phyloP scores from a whole-genome alignment of 2,329 filamentous ascomycete genomes.

The Fusarium keratoplasticum region DNA sequence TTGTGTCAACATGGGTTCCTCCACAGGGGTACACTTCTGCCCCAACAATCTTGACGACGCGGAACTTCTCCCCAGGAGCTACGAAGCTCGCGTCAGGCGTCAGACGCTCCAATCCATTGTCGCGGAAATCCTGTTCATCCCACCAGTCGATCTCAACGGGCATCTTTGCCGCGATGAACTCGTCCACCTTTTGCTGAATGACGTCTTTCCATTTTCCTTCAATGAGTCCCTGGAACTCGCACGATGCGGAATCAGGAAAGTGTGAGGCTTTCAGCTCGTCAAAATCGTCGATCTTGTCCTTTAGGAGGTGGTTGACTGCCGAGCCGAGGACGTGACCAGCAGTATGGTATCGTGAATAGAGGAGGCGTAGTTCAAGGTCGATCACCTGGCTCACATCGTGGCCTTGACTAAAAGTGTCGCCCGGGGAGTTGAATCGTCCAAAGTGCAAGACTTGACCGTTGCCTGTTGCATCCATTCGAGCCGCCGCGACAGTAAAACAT shows the following conservation, averaged over 20 bases:
- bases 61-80: constrained; percentile 61
- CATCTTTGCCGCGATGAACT: constrained; percentile 66
- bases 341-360: constrained; percentile 78
- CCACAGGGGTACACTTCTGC: constrained; percentile 80
- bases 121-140: constrained; percentile 70
- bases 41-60: constrained; percentile 77
- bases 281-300: constrained; percentile 63
- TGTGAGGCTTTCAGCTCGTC: constrained; percentile 79
- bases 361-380: constrained; percentile 67
- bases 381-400: constrained; percentile 66
- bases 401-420: constrained; percentile 52
- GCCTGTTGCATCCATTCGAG: constrained; percentile 64
- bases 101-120: constrained; percentile 65
- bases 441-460: constrained; percentile 73
- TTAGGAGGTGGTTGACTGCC: constrained; percentile 71
- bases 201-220: constrained; percentile 70
- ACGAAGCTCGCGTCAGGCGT: constrained; percentile 59
- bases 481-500: constrained; percentile 65
- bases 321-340: constrained; percentile 79
- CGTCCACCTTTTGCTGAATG: constrained; percentile 72
- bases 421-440: constrained; percentile 61
- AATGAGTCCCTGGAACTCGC: constrained; percentile 76
- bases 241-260: constrained; percentile 74
- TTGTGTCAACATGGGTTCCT: constrained; percentile 76
- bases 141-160: constrained; percentile 73